phyloP scores from a whole-genome alignment of 225 moss, liverwort and hornwort genomes.

The Bryum argenteum region DNA sequence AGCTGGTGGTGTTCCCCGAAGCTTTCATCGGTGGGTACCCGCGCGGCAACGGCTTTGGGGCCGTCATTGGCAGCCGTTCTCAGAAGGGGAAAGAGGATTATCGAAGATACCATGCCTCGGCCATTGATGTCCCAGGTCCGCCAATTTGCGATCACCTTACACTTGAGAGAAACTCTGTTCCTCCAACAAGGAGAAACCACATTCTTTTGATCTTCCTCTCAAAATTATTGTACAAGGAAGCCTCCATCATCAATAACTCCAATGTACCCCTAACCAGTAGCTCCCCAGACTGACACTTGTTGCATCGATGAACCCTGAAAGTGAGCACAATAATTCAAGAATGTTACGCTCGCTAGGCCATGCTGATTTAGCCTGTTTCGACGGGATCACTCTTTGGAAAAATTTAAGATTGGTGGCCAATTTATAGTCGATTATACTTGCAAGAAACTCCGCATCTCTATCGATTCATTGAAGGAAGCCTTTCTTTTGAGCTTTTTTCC shows the following conservation, averaged over 20 bases:
- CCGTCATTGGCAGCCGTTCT: conserved; percentile 59
- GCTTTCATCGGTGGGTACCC: conserved; percentile 84
- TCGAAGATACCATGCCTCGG: conserved; percentile 67
- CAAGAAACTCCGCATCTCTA: neutral
- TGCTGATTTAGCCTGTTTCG: neutral
- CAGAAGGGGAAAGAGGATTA: conserved; percentile 69
- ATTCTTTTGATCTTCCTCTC: neutral
- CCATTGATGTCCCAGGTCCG: conserved; percentile 70
- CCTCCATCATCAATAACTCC: neutral
- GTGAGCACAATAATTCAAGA: too few species aligned
- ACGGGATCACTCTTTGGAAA: too few species aligned
- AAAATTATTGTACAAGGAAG: conserved; percentile 1
- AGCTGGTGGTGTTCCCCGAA: conserved; percentile 77
- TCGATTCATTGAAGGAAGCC: neutral
- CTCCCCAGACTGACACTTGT: neutral
- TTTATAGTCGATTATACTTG: too few species aligned
- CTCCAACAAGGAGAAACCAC: neutral
- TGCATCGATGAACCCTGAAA: too few species aligned
- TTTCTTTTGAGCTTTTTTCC: neutral
- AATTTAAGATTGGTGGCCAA: too few species aligned
- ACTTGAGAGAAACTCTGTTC: too few species aligned
- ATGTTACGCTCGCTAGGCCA: neutral
- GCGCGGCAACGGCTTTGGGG: conserved; percentile 59
- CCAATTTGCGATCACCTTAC: neutral
- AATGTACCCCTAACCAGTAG: neutral